phyloP scores from a whole-genome alignment of 1,284 basidiomycete species.

The Meripilus lineatus region DNA sequence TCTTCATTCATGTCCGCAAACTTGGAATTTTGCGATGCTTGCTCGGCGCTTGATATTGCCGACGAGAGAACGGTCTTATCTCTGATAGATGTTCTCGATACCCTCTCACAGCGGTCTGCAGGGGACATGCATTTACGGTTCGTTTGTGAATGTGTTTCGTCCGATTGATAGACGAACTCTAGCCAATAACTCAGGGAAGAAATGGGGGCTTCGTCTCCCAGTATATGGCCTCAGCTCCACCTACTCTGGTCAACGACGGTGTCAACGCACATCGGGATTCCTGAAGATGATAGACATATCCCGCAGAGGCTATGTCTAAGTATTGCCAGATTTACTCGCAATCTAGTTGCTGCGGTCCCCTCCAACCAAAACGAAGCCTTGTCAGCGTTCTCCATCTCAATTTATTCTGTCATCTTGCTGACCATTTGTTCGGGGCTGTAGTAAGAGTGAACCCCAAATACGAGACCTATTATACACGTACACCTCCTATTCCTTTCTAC shows the following conservation, averaged over 20 bases:
- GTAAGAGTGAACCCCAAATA: constrained; percentile 60
- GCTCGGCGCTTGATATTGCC: constrained; percentile 8
- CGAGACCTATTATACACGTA: constrained; percentile 57
- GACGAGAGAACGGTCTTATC: constrained; percentile 9
- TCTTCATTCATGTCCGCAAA: constrained; percentile 10
- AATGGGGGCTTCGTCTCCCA: constrained; percentile 12
- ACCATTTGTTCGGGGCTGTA: constrained; percentile 21
- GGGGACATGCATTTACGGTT: constrained; percentile 41
- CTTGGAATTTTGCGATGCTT: constrained; percentile 6
- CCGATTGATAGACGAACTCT: too few species aligned
- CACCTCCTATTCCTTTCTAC: constrained; percentile 61
- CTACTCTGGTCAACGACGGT: constrained; percentile 52
- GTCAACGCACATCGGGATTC: constrained; percentile 41
- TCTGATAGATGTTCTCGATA: constrained; percentile 37
- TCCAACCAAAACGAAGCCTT: constrained; percentile 61
- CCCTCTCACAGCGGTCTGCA: constrained; percentile 41
- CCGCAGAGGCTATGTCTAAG: constrained; percentile 38
- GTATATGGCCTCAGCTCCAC: constrained; percentile 50
- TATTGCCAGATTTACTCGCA: constrained; percentile 71
- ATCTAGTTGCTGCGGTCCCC: constrained; percentile 64
- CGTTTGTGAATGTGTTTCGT: background rate
- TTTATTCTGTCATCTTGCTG: background rate
- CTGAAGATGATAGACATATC: constrained; percentile 22
- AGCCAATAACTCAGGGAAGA: constrained; percentile 3
- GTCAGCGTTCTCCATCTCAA: constrained; percentile 39